A percentile compares a stretch with the other conserved stretches of the same genome.
Conservation (phyloP, 2,329 filamentous ascomycete species). For the Aspergillus sp. region DNA sequence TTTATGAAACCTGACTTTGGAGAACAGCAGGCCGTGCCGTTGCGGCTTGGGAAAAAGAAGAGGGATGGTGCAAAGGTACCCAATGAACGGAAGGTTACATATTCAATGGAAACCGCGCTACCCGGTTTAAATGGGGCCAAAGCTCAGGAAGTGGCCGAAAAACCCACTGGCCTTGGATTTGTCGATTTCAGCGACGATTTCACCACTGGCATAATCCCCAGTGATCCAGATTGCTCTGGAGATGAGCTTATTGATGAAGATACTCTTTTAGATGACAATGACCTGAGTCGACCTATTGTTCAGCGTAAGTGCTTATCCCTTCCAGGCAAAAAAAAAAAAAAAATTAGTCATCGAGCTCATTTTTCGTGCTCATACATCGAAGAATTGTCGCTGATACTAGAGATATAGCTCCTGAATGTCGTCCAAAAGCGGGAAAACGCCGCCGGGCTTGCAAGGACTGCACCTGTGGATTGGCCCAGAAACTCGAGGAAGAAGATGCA, state of each 20-base stretch:
- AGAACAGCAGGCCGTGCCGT: constrained; percentile 52
- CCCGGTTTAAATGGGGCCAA: constrained; percentile 27
- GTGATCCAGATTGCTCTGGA: constrained; percentile 43
- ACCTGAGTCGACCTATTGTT: constrained; percentile 70
- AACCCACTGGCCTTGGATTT: background rate
- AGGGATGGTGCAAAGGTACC: constrained; percentile 21
- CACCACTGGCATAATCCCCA: background rate
- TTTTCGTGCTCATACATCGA: constrained; percentile 3
- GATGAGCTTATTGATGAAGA: constrained; percentile 93
- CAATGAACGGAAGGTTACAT: constrained; percentile 7
- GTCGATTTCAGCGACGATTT: constrained; percentile 16
- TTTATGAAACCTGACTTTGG: constrained; percentile 70
- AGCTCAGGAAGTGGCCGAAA: constrained; percentile 43
- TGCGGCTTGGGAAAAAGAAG: constrained; percentile 65
- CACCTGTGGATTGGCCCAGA: constrained; percentile 84
- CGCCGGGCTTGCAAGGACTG: constrained; percentile 97
- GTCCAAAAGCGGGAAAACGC: constrained; percentile 80
- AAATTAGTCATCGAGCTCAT: background rate
- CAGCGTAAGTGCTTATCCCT: constrained; percentile 61
- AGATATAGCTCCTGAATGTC: constrained; percentile 70
- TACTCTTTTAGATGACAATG: constrained; percentile 76
- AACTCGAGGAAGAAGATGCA: constrained; percentile 78
- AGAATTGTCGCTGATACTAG: constrained; percentile 7
- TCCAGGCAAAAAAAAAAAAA: too few relatives aligned
- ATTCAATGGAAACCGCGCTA: too few relatives aligned